Base-by-base conservation (phyloP, 139 green algal species). In the Trebouxia sp. region DNA sequence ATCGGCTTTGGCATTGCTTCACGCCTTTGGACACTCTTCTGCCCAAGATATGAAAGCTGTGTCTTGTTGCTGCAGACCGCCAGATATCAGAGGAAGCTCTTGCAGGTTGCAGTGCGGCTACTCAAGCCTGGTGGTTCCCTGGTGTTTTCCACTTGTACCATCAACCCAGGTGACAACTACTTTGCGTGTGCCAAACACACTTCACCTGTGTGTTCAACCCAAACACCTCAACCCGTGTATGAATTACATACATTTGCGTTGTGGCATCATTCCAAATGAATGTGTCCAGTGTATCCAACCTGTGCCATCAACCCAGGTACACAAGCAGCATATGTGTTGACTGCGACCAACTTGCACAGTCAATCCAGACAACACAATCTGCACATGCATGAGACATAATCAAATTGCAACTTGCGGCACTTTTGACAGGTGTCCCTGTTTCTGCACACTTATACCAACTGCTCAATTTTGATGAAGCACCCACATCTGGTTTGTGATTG, bases 221-320 rank as follows among this genome's bases (percentile, higher is more conserved):
- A n/a, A n/a, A n/a, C n/a, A n/a, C n/a, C n/a, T n/a, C n/a, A n/a
- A n/a, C n/a, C n/a, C n/a, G n/a, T n/a, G n/a, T n/a, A n/a, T n/a
- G n/a, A n/a, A n/a, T n/a, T n/a, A n/a, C n/a, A n/a, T n/a, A n/a
- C n/a, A n/a, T n/a, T n/a, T n/a, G n/a, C n/a, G n/a, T n/a, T n/a
- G n/a, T n/a, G n/a, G n/a, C n/a, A n/a, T n/a, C n/a, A n/a, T n/a
- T n/a, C n/a, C n/a, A n/a, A n/a, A n/a, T n/a, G n/a, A n/a, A n/a
- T n/a, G n/a, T n/a, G n/a, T n/a, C n/a, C n/a, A n/a, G 94, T 98
- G 24, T 98, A 92, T 87, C 96, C 90, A 62, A 98, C 95, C 11
- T 98, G 93, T 79, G 94, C 85, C 65, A 89, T 98, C 43, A 96
- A 72, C 37, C 62, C 62, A 72, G 62, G 62, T 72, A 43, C 14